Base-by-base conservation (phyloP, 306 rosid genomes). In the Prunus campanulata region DNA sequence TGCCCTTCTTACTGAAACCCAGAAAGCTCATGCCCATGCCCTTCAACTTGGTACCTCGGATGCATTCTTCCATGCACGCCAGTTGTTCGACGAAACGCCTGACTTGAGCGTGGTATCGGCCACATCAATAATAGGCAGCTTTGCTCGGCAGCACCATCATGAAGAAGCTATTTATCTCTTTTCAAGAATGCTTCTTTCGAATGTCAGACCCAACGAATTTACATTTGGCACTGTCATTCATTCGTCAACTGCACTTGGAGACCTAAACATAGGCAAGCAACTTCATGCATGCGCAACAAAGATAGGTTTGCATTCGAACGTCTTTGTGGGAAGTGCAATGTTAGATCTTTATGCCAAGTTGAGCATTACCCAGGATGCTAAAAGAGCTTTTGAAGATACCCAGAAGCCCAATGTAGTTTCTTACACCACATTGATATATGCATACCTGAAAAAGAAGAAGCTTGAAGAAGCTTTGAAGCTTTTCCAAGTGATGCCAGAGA, bases 321-420 rank as follows among this genome's bases (percentile, higher is more conserved):
- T 91, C 42, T 91, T 86, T 84, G 97, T 85, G 72, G 92, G 98
- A 8, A 94, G 93, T 80, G 89, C 96, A 70, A 84, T 89, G 68
- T 67, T 94, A 77, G 95, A 91, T 83, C 87, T 90, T 57, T 94
- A 90, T 86, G 85, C 83, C 56, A 94, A 94, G 84, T 71, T 88
- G 90, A 73, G 96, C 63, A 67, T 68, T 27, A 80, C 80, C 14
- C 92, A 87, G 56, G 89, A 88, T 68, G 91, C 95, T 19, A 81
- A 64, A 57, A 85, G 70, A 78, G 88, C 87, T 78, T 91, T 91
- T 18, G 70, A 75, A 63, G 96, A 90, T 77, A 90, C 86, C 29
- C 62, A 19, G 2, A 39, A 64, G 30, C 96, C 93, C 6, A 90
- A 94, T 83, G 97, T 94, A 78, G 97, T 94, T 73, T 90, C 98